phyloP scores from a whole-genome alignment of 2,329 filamentous ascomycete species.

The Cordyceps tenuipes region DNA sequence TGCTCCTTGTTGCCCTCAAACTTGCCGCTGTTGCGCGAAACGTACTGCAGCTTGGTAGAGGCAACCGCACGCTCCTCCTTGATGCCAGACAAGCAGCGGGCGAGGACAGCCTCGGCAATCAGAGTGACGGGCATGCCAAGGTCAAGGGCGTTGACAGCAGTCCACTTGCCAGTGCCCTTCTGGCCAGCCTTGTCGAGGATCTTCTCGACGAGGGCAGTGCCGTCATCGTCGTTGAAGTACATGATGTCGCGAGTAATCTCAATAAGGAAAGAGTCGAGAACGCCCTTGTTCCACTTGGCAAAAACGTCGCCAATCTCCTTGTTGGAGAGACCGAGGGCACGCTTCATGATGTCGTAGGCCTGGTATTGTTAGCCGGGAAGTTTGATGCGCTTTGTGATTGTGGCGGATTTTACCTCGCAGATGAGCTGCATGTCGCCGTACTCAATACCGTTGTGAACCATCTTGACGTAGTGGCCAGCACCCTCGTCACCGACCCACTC shows the following conservation, averaged over 20 bases:
- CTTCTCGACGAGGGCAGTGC: conserved; percentile 89
- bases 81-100: conserved; percentile 86
- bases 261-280: conserved; percentile 97
- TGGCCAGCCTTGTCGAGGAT: conserved; percentile 97
- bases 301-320: conserved; percentile 97
- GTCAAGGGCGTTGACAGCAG: conserved; percentile 96
- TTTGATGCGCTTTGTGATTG: neutral
- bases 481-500: conserved; percentile 99
- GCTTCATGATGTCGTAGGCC: conserved; percentile 99
- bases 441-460: conserved; percentile 99
- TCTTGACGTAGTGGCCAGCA: conserved; percentile 99
- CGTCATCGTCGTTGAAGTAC: conserved; percentile 96
- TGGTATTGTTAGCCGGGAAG: conserved; percentile 27
- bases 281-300: conserved; percentile 95
- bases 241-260: conserved; percentile 99
- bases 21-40: conserved; percentile 61
- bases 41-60: conserved; percentile 63
- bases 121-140: conserved; percentile 97
- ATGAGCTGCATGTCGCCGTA: conserved; percentile 99
- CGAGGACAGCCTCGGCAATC: conserved; percentile 94
- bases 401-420: conserved; percentile 62
- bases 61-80: conserved; percentile 88
- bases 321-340: conserved; percentile 76
- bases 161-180: conserved; percentile 99
- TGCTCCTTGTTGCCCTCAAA: conserved; percentile 87